Evolutionary conservation across 225 moss, liverwort and hornwort species (phyloP).

Genomic region (Physcomitrium patens): DNA sequence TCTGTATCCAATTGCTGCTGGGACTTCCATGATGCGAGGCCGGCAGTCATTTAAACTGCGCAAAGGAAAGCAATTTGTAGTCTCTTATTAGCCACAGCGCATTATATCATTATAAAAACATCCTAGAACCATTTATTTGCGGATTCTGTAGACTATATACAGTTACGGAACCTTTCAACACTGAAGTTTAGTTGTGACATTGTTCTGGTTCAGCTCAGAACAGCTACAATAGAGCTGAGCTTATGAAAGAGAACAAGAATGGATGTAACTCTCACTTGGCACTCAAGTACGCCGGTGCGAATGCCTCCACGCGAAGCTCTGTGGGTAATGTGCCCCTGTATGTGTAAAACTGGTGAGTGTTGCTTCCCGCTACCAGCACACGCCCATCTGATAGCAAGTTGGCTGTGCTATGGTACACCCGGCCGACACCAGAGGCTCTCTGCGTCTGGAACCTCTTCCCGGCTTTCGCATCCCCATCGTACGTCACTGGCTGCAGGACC

Average conservation of each 20-base stretch:
- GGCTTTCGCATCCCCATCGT: not conserved
- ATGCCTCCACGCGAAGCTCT: conserved; percentile 20
- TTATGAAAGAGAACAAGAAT: too few species aligned
- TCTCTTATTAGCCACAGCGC: not conserved
- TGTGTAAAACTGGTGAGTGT: conserved; percentile 25
- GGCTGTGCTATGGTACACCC: conserved; percentile 4
- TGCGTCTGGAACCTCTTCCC: not conserved
- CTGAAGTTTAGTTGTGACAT: not conserved
- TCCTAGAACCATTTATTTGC: not conserved
- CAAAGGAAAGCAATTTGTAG: not conserved
- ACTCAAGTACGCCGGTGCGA: not conserved
- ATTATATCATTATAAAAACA: not conserved
- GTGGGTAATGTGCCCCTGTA: conserved; percentile 27
- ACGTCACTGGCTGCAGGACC: conserved; percentile 44
- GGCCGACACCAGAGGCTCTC: not conserved
- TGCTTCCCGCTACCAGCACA: too few species aligned
- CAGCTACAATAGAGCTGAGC: not conserved
- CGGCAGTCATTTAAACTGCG: not conserved
- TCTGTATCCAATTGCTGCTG: not conserved
- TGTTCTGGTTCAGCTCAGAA: not conserved
- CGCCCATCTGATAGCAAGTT: too few species aligned
- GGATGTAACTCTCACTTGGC: not conserved
- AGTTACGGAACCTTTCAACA: not conserved
- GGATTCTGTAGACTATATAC: not conserved
- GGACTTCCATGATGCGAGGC: not conserved